Evolutionary conservation across 2,329 filamentous ascomycete species (phyloP).

Genomic region (Xylaria sp.): DNA sequence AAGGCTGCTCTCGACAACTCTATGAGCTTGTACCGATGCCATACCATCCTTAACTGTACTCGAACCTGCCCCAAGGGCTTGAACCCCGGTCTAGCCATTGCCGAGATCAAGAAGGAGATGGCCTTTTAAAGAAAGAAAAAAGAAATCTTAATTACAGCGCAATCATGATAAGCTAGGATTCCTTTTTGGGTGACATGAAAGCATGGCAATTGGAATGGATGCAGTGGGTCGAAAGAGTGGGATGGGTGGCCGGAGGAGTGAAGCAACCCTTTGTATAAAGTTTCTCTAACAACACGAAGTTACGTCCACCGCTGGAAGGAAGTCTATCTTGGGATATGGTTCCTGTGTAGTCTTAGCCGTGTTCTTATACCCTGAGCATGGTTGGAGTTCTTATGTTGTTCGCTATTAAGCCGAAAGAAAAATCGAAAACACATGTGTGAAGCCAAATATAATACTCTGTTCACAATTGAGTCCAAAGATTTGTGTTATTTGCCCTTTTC

Average conservation of each 20-base stretch:
- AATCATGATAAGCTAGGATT: slow-evolving; percentile 10
- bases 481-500: background rate
- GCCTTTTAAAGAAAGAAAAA: slow-evolving; percentile 59
- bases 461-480: slow-evolving; percentile 6
- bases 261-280: slow-evolving; percentile 41
- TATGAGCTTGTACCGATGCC: slow-evolving; percentile 98
- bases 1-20: slow-evolving; percentile 95
- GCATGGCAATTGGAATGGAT: slow-evolving; percentile 17
- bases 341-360: slow-evolving; percentile 41
- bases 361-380: slow-evolving; percentile 42
- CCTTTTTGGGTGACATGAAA: slow-evolving; percentile 2
- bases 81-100: slow-evolving; percentile 94
- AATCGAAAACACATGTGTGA: slow-evolving; percentile 22
- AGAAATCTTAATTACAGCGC: background rate
- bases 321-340: slow-evolving; percentile 35
- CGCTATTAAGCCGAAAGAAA: slow-evolving; percentile 13
- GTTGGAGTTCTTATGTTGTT: slow-evolving; percentile 38
- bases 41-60: slow-evolving; percentile 99
- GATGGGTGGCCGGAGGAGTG: slow-evolving; percentile 24
- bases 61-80: slow-evolving; percentile 97
- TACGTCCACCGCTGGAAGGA: slow-evolving; percentile 40
- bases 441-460: slow-evolving; percentile 25
- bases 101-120: slow-evolving; percentile 99
- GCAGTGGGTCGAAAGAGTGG: slow-evolving; percentile 8
- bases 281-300: slow-evolving; percentile 32